Conservation (phyloP, 208 protist genomes). For the Wallacemonas sp. region DNA sequence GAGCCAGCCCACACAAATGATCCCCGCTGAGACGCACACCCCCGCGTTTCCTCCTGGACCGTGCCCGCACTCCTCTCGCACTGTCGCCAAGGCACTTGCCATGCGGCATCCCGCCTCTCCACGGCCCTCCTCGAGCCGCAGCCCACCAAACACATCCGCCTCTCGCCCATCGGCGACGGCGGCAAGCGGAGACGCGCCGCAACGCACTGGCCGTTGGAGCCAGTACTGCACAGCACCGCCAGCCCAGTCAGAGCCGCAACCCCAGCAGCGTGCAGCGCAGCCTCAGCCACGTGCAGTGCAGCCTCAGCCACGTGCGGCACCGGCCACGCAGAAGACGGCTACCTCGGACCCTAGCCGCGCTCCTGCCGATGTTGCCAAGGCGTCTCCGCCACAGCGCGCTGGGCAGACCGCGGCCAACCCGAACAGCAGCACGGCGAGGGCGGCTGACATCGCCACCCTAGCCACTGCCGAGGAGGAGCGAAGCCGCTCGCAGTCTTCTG, state of each 20-base stretch:
- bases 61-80: constrained; percentile 23
- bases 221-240: constrained; percentile 3
- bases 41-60: constrained; percentile 12
- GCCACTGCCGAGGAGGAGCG: background rate
- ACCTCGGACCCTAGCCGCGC: background rate
- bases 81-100: constrained; percentile 16
- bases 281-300: background rate
- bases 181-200: background rate
- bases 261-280: background rate
- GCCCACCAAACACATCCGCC: no score
- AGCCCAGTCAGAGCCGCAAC: background rate
- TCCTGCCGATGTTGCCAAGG: background rate
- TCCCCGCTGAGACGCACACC: background rate
- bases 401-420: background rate
- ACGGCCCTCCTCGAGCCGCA: no score
- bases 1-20: background rate
- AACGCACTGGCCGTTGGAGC: background rate
- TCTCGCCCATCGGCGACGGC: background rate
- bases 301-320: background rate
- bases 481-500: constrained; percentile 10
- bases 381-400: background rate
- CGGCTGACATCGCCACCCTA: background rate
- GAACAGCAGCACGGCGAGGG: background rate
- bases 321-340: background rate
- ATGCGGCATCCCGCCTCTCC: background rate